Conservation (phyloP, 2,329 filamentous ascomycete species). For the Monilinia laxa region DNA sequence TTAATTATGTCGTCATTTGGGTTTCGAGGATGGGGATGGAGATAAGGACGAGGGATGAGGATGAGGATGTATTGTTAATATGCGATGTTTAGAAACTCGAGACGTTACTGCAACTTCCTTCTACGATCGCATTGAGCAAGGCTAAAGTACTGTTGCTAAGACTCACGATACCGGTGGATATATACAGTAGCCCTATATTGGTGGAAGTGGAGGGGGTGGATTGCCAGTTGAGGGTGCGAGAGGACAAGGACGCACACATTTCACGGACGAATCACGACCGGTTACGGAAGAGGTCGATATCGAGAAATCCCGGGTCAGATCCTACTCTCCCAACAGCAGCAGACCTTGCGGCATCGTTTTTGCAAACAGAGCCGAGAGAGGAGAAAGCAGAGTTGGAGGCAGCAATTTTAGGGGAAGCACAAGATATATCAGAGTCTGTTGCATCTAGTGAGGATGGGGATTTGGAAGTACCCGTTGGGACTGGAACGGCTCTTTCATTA, state of each 20-base stretch:
- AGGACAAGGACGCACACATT: slow-evolving; percentile 31
- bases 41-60: neutral
- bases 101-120: slow-evolving; percentile 69
- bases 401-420: slow-evolving; percentile 61
- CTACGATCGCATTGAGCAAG: slow-evolving; percentile 66
- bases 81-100: slow-evolving; percentile 68
- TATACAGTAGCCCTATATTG: slow-evolving; percentile 79
- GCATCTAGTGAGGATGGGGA: slow-evolving; percentile 62
- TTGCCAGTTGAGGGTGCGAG: slow-evolving; percentile 59
- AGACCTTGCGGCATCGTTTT: slow-evolving; percentile 74
- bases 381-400: slow-evolving; percentile 69
- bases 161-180: slow-evolving; percentile 82
- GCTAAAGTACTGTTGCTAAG: slow-evolving; percentile 75
- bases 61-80: slow-evolving; percentile 30
- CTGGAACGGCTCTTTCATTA: slow-evolving; percentile 66
- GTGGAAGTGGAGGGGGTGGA: slow-evolving; percentile 82
- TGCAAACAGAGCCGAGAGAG: slow-evolving; percentile 66
- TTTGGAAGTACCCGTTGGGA: slow-evolving; percentile 58
- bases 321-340: slow-evolving; percentile 63
- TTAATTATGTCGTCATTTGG: slow-evolving; percentile 45
- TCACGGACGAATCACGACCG: slow-evolving; percentile 39
- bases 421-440: slow-evolving; percentile 61
- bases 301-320: slow-evolving; percentile 11
- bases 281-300: slow-evolving; percentile 38
- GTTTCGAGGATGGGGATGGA: neutral